phyloP scores from a whole-genome alignment of 257 asterid genomes.

The Solanum stenotomum region DNA sequence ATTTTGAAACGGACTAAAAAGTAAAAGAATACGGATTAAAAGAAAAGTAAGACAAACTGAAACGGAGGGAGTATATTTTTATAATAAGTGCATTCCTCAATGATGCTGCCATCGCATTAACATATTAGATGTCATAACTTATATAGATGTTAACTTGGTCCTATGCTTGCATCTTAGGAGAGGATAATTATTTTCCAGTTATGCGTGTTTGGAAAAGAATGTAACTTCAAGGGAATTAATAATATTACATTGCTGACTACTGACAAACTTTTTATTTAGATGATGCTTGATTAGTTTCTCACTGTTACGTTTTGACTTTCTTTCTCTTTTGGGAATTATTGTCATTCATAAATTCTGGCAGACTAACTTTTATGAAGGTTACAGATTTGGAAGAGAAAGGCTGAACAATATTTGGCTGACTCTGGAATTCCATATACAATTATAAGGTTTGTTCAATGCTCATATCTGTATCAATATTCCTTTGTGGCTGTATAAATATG shows the following conservation, averaged over 20 bases:
- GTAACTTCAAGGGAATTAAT: background rate
- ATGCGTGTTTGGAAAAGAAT: background rate
- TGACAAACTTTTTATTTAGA: fast-evolving
- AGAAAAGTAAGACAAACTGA: background rate
- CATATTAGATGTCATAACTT: background rate
- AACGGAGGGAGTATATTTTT: background rate
- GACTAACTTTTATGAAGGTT: background rate
- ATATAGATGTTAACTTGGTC: background rate
- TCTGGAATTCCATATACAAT: conserved; percentile 92
- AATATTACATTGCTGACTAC: fast-evolving
- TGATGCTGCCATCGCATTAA: background rate
- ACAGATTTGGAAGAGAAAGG: conserved; percentile 92
- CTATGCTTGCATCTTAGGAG: background rate
- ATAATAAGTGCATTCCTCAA: background rate
- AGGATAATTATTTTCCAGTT: too few species aligned
- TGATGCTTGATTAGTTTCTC: background rate
- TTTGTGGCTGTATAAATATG: background rate
- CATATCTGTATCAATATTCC: background rate
- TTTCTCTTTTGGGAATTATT: background rate
- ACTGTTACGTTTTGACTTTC: background rate
- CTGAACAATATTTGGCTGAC: conserved; percentile 82
- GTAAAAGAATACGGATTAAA: background rate
- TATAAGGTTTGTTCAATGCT: conserved; percentile 41
- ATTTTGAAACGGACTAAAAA: background rate
- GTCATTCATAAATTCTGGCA: background rate